Percentiles rank a stretch among this genome's conserved stretches.
phyloP scores from a whole-genome alignment of 2,329 filamentous ascomycete genomes.

The Tolypocladium nubicola region DNA sequence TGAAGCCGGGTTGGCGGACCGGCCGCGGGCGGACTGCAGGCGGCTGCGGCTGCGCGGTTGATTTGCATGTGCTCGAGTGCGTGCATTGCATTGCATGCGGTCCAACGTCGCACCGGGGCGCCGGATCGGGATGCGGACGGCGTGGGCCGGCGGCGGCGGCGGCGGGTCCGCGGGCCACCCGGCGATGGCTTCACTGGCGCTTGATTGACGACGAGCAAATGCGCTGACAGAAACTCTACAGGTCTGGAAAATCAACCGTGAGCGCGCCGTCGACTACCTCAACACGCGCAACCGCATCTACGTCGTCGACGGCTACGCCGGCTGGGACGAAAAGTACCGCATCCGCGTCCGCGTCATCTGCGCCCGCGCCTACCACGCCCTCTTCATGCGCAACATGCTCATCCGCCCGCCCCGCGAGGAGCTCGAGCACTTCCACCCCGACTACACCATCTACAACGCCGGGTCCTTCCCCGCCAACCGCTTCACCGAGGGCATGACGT shows the following conservation, averaged over 20 bases:
- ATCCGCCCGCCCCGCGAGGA: conserved; percentile 87
- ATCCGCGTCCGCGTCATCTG: conserved; percentile 97
- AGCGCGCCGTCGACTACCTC: conserved; percentile 96
- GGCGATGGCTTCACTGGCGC: not conserved
- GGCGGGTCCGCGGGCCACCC: not conserved
- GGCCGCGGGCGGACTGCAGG: not conserved
- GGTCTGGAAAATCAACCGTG: conserved; percentile 99
- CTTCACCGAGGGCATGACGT: conserved; percentile 98
- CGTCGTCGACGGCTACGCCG: conserved; percentile 92
- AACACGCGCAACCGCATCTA: conserved; percentile 99
- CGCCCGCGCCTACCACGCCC: conserved; percentile 96
- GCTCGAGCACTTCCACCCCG: conserved; percentile 94
- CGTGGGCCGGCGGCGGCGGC: no score
- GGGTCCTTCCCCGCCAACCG: conserved; percentile 97
- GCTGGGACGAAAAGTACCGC: conserved; percentile 97
- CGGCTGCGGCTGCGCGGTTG: not conserved
- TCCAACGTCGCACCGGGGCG: not conserved
- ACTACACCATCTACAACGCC: conserved; percentile 99
- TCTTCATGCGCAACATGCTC: conserved; percentile 99
- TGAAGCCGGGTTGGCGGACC: not conserved
- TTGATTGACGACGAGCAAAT: conserved; percentile 1
- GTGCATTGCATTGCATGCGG: not conserved
- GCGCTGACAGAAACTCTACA: conserved; percentile 30
- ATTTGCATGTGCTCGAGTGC: not conserved
- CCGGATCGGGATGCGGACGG: not conserved